Percentiles rank a stretch among this genome's conserved stretches.
Conservation (phyloP, 108 stramenopile genomes). For the Fragilaria radians region DNA sequence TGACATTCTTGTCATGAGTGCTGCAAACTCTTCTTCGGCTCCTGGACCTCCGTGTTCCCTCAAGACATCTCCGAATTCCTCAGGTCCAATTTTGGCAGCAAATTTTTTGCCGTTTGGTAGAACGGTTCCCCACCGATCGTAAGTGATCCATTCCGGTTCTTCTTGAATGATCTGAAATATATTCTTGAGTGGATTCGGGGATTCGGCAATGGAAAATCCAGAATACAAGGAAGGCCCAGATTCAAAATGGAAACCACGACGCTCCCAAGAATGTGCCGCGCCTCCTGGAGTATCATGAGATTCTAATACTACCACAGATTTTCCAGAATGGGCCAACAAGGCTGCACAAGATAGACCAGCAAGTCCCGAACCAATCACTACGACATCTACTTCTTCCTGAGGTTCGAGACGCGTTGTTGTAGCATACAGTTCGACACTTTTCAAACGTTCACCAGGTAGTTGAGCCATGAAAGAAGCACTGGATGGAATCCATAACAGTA, state of each 20-base stretch:
- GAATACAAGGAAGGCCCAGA: conserved; percentile 90
- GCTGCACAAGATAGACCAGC: conserved; percentile 85
- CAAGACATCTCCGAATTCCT: conserved; percentile 65
- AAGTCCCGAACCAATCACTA: conserved; percentile 84
- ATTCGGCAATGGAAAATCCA: conserved; percentile 62
- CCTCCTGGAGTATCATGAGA: conserved; percentile 79
- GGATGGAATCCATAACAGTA: too few species aligned
- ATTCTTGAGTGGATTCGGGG: conserved; percentile 90
- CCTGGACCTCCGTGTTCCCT: conserved; percentile 56
- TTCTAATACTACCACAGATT: conserved; percentile 68
- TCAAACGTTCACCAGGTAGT: too few species aligned
- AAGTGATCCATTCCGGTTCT: conserved; percentile 66
- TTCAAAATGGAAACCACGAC: conserved; percentile 85
- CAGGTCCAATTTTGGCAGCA: conserved; percentile 73
- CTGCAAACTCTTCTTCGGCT: conserved; percentile 68
- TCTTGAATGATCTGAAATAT: conserved; percentile 89
- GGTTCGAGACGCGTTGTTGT: too few species aligned
- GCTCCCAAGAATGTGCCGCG: conserved; percentile 61
- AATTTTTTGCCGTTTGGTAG: conserved; percentile 72
- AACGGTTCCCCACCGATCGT: conserved; percentile 86
- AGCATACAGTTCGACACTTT: too few species aligned
- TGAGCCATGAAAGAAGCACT: too few species aligned
- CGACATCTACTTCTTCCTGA: conserved; percentile 61
- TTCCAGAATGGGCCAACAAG: conserved; percentile 55
- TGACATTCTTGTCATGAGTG: conserved; percentile 50